These are phyloP conservation scores for Ceratopteris richardii DNA, from an alignment of 75 land plant genomes.

Conservation along the genomic window DNA sequence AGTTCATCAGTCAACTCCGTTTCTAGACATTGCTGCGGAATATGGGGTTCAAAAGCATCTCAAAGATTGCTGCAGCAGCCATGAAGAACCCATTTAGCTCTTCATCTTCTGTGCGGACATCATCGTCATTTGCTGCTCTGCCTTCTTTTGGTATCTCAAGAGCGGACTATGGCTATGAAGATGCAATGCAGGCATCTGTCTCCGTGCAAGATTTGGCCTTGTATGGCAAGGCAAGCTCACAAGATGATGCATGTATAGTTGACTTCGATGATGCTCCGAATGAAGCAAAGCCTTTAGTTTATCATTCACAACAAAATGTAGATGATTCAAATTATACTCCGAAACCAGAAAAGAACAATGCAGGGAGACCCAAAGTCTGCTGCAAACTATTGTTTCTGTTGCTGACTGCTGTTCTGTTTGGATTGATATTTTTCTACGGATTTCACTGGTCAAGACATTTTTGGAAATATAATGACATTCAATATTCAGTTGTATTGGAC, in stretches of 20 bases:
- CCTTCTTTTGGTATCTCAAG: not conserved
- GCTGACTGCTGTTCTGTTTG: slow-evolving; percentile 12
- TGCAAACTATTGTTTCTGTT: slow-evolving; percentile 24
- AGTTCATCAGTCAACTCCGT: not conserved
- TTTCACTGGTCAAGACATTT: slow-evolving; percentile 23
- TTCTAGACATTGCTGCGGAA: not conserved
- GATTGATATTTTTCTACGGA: slow-evolving; percentile 25
- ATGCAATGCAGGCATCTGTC: slow-evolving; percentile 29
- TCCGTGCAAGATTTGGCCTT: slow-evolving; percentile 62
- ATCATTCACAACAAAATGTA: slow-evolving; percentile 2
- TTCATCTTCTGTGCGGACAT: not conserved
- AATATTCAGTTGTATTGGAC: slow-evolving; percentile 81
- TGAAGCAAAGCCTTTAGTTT: slow-evolving; percentile 14
- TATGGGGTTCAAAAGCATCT: not conserved
- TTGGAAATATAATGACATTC: slow-evolving; percentile 34
- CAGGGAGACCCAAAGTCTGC: slow-evolving; percentile 9
- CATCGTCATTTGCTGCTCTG: not conserved
- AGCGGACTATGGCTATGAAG: slow-evolving; percentile 2
- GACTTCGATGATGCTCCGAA: slow-evolving; percentile 11
- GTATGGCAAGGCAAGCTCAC: slow-evolving; percentile 25
- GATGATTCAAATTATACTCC: slow-evolving; percentile 18
- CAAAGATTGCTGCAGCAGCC: not conserved
- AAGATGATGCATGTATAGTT: slow-evolving; percentile 16
- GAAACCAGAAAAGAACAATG: slow-evolving; percentile 53
- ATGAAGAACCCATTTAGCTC: not conserved